These are phyloP conservation scores for Pichia sp. DNA, from an alignment of 1,139 yeast genomes.

Conservation along the genomic window DNA sequence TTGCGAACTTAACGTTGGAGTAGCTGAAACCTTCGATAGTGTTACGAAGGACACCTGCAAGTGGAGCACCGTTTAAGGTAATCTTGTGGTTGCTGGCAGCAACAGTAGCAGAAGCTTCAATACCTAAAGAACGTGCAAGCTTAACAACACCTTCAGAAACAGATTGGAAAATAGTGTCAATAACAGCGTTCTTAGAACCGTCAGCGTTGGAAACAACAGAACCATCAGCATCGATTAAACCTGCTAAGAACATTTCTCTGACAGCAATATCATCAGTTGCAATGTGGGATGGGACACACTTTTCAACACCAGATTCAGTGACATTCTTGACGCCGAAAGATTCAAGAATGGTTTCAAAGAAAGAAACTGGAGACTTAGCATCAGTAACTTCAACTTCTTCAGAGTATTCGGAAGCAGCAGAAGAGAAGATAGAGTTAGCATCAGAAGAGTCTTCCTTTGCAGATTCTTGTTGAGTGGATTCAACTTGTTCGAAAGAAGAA, in stretches of 20 bases:
- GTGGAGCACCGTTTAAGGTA: constrained; percentile 14
- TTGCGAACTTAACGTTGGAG: constrained; percentile 18
- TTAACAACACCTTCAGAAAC: constrained; percentile 36
- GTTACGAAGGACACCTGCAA: constrained; percentile 25
- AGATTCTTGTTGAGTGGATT: too few relatives aligned
- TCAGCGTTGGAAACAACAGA: constrained; percentile 21
- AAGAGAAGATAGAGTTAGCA: too few relatives aligned
- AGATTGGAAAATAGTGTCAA: constrained; percentile 33
- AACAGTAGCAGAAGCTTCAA: constrained; percentile 28
- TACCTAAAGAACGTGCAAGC: constrained; percentile 42
- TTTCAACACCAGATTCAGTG: constrained; percentile 2
- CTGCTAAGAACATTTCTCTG: constrained; percentile 42
- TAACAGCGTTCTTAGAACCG: constrained; percentile 20
- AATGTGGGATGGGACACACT: constrained; percentile 24
- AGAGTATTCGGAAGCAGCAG: constrained; percentile 22
- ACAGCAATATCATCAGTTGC: constrained; percentile 25
- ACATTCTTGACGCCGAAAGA: constrained; percentile 3
- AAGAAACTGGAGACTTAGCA: neutral
- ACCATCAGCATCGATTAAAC: constrained; percentile 41
- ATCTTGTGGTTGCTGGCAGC: constrained; percentile 13
- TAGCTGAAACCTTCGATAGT: constrained; percentile 21
- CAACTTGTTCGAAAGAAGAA: constrained; percentile 29
- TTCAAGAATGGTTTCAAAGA: neutral
- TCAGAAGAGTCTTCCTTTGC: too few relatives aligned
- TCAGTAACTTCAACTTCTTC: constrained; percentile 24